A percentile compares a stretch with the other conserved stretches of the same genome.
Evolutionary conservation across 2,329 filamentous ascomycete genomes (phyloP).

Genomic region (Penicillium sp.): DNA sequence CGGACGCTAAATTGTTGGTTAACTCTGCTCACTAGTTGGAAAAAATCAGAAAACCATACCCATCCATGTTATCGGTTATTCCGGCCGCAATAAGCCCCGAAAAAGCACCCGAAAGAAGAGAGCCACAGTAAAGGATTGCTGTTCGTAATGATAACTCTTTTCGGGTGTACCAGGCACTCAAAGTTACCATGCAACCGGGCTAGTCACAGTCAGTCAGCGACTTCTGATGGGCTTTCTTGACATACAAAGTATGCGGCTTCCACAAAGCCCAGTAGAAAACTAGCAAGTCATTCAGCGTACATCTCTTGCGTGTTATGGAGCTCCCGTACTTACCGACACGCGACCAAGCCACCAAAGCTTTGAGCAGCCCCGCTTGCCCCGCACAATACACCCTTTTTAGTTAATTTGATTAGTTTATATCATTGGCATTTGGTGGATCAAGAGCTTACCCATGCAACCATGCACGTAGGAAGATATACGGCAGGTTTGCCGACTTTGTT

Average conservation of each 20-base stretch:
- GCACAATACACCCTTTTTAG: slow-evolving; percentile 29
- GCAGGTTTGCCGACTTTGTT: slow-evolving; percentile 33
- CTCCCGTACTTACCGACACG: slow-evolving; percentile 46
- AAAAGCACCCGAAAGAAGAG: slow-evolving; percentile 41
- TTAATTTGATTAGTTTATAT: too few relatives aligned
- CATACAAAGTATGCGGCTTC: not conserved
- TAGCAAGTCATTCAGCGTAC: not conserved
- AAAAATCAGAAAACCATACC: not conserved
- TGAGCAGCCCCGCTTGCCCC: not conserved
- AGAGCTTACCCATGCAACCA: slow-evolving; percentile 48
- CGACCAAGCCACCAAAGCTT: slow-evolving; percentile 42
- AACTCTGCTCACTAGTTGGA: not conserved
- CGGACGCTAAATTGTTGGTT: not conserved
- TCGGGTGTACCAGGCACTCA: slow-evolving; percentile 9
- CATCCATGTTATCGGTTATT: not conserved
- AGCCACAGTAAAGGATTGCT: slow-evolving; percentile 48
- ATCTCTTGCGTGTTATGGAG: not conserved
- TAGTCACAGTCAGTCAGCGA: slow-evolving; percentile 19
- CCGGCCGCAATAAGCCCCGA: not conserved
- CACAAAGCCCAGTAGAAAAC: not conserved
- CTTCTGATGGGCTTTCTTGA: accelerated
- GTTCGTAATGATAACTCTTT: slow-evolving; percentile 45
- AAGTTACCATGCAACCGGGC: not conserved
- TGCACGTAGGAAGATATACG: slow-evolving; percentile 27
- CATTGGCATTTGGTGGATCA: slow-evolving; percentile 28